Percentiles rank a stretch among this genome's conserved stretches.
Conservation (phyloP, 2,329 filamentous ascomycete genomes). For the Claviceps fusiformis region DNA sequence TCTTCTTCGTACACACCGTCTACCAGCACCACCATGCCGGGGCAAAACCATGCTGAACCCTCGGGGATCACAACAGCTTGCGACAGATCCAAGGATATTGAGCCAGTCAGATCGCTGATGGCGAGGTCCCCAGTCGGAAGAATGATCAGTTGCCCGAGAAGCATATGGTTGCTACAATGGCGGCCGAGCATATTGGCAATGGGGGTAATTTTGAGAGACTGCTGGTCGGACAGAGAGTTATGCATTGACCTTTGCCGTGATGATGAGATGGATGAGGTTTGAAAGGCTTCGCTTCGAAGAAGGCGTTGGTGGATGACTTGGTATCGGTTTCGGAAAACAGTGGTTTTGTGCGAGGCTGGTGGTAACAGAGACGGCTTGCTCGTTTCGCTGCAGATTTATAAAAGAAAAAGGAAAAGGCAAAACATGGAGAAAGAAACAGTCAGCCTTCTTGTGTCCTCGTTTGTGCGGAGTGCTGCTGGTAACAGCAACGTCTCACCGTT, state of each 20-base stretch:
- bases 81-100: slow-evolving; percentile 69
- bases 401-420: background rate
- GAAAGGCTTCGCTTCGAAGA: slow-evolving; percentile 85
- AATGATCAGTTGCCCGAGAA: slow-evolving; percentile 70
- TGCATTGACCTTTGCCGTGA: slow-evolving; percentile 39
- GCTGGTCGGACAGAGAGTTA: slow-evolving; percentile 48
- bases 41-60: slow-evolving; percentile 80
- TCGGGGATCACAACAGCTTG: slow-evolving; percentile 73
- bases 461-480: too few species aligned
- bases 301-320: slow-evolving; percentile 86
- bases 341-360: slow-evolving; percentile 65
- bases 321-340: slow-evolving; percentile 78
- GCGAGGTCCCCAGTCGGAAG: slow-evolving; percentile 72
- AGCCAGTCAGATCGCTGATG: slow-evolving; percentile 77
- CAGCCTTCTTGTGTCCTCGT: background rate
- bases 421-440: background rate
- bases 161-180: slow-evolving; percentile 70
- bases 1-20: slow-evolving; percentile 97
- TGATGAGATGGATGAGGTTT: slow-evolving; percentile 60
- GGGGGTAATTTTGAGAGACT: slow-evolving; percentile 77
- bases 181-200: slow-evolving; percentile 66
- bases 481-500: slow-evolving; percentile 38
- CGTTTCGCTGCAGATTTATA: slow-evolving; percentile 31
- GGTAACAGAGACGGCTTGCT: slow-evolving; percentile 61
- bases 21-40: slow-evolving; percentile 89